Percentiles rank a stretch among this genome's conserved stretches.
Evolutionary conservation across 371 early-diverging fungal genomes (phyloP).

Genomic region (Mortierella sp.): DNA sequence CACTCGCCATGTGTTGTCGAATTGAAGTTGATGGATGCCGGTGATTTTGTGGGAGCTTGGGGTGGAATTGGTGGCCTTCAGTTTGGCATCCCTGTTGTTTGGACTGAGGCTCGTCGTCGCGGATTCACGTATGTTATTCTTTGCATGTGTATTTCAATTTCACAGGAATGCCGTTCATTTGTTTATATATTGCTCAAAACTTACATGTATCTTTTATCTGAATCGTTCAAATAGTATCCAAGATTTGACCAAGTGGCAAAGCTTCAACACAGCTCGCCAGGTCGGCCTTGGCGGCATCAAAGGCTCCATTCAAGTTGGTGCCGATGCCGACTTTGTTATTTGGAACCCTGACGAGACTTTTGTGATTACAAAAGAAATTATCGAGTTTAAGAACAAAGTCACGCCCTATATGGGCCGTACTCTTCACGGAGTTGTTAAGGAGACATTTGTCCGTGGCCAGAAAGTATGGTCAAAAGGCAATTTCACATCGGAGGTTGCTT

Average conservation of each 20-base stretch:
- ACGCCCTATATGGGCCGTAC: constrained; percentile 79
- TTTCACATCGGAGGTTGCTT: constrained; percentile 36
- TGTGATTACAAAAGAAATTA: constrained; percentile 64
- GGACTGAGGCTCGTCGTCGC: constrained; percentile 82
- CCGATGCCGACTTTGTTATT: constrained; percentile 84
- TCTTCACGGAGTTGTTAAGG: constrained; percentile 75
- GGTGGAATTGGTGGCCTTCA: constrained; percentile 89
- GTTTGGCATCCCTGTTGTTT: constrained; percentile 82
- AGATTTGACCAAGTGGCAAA: constrained; percentile 75
- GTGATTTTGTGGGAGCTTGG: constrained; percentile 86
- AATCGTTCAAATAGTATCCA: constrained; percentile 59
- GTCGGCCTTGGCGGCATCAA: constrained; percentile 73
- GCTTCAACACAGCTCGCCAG: constrained; percentile 74
- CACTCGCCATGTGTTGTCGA: constrained; percentile 88
- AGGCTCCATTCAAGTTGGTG: constrained; percentile 74
- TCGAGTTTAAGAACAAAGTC: constrained; percentile 86
- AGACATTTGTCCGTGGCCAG: constrained; percentile 81
- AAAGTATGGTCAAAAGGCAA: constrained; percentile 62
- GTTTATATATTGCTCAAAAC: not conserved
- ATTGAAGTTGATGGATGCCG: constrained; percentile 74
- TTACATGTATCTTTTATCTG: not conserved
- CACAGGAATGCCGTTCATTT: not conserved
- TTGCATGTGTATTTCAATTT: too few species aligned
- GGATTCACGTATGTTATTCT: constrained; percentile 68
- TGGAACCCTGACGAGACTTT: constrained; percentile 80